Evolutionary conservation across 805 yeast genomes (phyloP).

Genomic region (Clavispora vitiphila): DNA sequence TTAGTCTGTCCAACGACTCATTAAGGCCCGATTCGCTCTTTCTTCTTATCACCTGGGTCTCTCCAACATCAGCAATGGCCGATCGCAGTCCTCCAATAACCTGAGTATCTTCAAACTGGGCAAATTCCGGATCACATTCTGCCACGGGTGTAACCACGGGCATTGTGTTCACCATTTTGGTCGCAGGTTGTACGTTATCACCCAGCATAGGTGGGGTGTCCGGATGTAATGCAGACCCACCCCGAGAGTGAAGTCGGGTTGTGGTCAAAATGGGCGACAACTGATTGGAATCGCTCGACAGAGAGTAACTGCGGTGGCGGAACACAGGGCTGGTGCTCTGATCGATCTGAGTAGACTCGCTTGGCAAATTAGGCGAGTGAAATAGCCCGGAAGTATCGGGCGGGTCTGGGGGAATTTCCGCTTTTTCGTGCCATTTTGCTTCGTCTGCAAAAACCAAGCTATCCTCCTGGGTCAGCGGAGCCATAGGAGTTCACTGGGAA

Average conservation of each 20-base stretch:
- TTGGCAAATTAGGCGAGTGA: background rate
- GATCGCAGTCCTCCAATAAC: background rate
- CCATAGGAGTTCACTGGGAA: background rate
- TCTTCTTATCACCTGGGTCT: background rate
- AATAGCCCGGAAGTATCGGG: slow-evolving; percentile 2
- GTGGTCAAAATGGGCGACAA: background rate
- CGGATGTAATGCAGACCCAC: background rate
- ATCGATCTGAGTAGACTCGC: slow-evolving; percentile 8
- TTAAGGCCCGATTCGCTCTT: background rate
- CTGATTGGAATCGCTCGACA: background rate
- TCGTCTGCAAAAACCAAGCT: slow-evolving; percentile 29
- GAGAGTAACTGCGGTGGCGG: slow-evolving; percentile 3
- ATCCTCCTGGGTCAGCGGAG: slow-evolving; percentile 15
- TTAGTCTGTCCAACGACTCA: background rate
- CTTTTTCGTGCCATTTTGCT: background rate
- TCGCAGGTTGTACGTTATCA: background rate
- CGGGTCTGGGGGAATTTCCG: slow-evolving; percentile 2
- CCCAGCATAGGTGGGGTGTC: background rate
- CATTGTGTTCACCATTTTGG: background rate
- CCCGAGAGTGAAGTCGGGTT: background rate
- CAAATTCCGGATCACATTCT: background rate
- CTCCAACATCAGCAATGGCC: background rate
- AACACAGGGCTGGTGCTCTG: slow-evolving; percentile 3
- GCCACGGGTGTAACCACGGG: background rate
- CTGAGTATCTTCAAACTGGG: background rate